These are phyloP conservation scores for Lactarius evosmus DNA, from an alignment of 768 basidiomycete species.

Conservation along the genomic window DNA sequence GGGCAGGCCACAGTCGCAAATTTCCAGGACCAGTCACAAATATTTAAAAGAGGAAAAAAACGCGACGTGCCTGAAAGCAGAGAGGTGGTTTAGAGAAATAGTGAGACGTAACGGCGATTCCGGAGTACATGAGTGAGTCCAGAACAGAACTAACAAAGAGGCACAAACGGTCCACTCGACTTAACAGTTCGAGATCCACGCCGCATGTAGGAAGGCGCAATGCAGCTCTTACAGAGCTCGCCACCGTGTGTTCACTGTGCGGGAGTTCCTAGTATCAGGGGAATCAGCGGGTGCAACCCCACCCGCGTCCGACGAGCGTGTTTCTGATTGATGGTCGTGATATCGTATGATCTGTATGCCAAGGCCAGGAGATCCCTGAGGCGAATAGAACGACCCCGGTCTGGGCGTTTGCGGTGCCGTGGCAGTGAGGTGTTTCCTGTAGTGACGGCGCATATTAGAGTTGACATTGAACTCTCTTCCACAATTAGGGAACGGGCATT, in stretches of 20 bases:
- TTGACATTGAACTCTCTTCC: slow-evolving; percentile 80
- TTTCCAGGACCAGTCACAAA: slow-evolving; percentile 22
- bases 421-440: slow-evolving; percentile 53
- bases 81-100: slow-evolving; percentile 22
- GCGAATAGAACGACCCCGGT: slow-evolving; percentile 20
- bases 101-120: slow-evolving; percentile 27
- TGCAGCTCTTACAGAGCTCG: slow-evolving; percentile 15
- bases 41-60: slow-evolving; percentile 19
- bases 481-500: slow-evolving; percentile 71
- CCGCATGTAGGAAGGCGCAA: slow-evolving; percentile 1
- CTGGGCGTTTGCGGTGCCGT: slow-evolving; percentile 17
- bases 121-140: slow-evolving; percentile 24
- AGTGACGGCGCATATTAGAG: slow-evolving; percentile 81
- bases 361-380: slow-evolving; percentile 13
- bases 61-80: slow-evolving; percentile 22
- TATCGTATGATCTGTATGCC: slow-evolving; percentile 28
- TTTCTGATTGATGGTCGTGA: slow-evolving; percentile 20
- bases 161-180: slow-evolving; percentile 25
- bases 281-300: slow-evolving; percentile 6
- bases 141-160: slow-evolving; percentile 26
- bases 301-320: slow-evolving; percentile 4
- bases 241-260: slow-evolving; percentile 18
- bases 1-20: slow-evolving; percentile 17
- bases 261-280: slow-evolving; percentile 13
- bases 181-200: slow-evolving; percentile 21